Conservation (phyloP, 2,329 filamentous ascomycete species). For the Neopestalotiopsis clavispora region DNA sequence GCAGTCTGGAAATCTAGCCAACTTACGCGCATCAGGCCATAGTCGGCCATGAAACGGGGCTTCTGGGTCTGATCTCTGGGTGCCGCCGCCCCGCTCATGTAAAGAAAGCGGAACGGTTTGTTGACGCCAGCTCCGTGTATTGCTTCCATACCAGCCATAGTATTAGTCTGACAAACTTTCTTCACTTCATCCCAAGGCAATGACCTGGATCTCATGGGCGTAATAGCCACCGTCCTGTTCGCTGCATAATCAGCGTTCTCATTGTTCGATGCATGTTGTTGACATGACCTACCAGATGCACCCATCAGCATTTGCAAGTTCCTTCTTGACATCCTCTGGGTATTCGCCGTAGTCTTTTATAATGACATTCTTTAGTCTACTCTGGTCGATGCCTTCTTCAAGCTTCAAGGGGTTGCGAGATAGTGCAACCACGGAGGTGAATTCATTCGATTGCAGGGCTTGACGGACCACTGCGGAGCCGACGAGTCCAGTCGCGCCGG, state of each 20-base stretch:
- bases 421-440: constrained; percentile 47
- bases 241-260: constrained; percentile 11
- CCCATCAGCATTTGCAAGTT: constrained; percentile 45
- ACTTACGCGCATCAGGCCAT: constrained; percentile 52
- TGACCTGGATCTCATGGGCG: constrained; percentile 27
- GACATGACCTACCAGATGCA: constrained; percentile 35
- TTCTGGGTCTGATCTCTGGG: constrained; percentile 51
- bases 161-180: constrained; percentile 30
- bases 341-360: constrained; percentile 47
- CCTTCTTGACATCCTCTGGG: constrained; percentile 41
- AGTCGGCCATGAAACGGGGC: constrained; percentile 43
- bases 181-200: constrained; percentile 27
- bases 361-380: constrained; percentile 45
- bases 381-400: constrained; percentile 28
- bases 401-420: constrained; percentile 42
- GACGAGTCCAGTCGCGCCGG: constrained; percentile 48
- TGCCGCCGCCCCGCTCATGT: constrained; percentile 48
- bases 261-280: neutral
- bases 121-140: constrained; percentile 31
- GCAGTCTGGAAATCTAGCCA: neutral
- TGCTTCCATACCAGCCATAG: constrained; percentile 30
- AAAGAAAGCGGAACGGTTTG: constrained; percentile 38
- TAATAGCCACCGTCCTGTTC: constrained; percentile 34
- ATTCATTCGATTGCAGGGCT: constrained; percentile 37
- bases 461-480: constrained; percentile 49